Evolutionary conservation across 2,329 filamentous ascomycete genomes (phyloP), one percentile per base, ranked within the genome.

Genomic region (Volutella citrinella): DNA sequence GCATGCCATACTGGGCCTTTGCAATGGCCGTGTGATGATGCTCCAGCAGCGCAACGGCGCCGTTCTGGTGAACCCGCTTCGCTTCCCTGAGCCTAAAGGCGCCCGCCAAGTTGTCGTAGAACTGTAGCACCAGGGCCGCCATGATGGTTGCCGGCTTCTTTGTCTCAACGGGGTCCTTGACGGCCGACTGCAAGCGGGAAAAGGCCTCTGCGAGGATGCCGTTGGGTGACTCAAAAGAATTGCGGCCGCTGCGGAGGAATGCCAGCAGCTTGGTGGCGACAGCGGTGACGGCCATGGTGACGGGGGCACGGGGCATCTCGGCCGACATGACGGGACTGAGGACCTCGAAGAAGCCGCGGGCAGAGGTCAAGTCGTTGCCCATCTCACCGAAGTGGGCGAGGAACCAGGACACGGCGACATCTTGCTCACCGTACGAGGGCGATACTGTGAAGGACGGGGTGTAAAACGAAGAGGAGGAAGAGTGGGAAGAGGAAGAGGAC

Each of bases 291-390:
- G 40, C 36, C 18, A 30, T 27, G 6, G 30, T 33, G 9, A 32
- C 14, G 4, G 40, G 32, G 17, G 40, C 39, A 4, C 32, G 28
- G 7, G 36, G 29, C 14, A 14, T 29, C 11, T 42, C 36, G 7
- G 19, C 33, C 5, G 40, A 25, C 6, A 42, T 14, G 6, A 33
- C 36, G 4, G 40, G 40, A 6, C 28, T 18, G 14, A 42, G 13
- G 10, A 39, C 23, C n/a, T 42, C 40, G n/a, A 42, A 42, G 17
- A 42, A 36, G 4, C 40, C 36, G 12, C 36, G 36, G 10, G 32
- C 18, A 6, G 40, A 40, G 15, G 23, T 26, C 11, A 40, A 27
- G 25, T 29, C 20, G 5, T 36, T 31, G 7, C 40, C 32, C n/a
- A 23, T 24, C 10, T 19, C 22, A 14, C 36, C 36, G 21, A 39